phyloP scores from a whole-genome alignment of 345 rosid genomes.

The Eucalyptus cladocalyx region DNA sequence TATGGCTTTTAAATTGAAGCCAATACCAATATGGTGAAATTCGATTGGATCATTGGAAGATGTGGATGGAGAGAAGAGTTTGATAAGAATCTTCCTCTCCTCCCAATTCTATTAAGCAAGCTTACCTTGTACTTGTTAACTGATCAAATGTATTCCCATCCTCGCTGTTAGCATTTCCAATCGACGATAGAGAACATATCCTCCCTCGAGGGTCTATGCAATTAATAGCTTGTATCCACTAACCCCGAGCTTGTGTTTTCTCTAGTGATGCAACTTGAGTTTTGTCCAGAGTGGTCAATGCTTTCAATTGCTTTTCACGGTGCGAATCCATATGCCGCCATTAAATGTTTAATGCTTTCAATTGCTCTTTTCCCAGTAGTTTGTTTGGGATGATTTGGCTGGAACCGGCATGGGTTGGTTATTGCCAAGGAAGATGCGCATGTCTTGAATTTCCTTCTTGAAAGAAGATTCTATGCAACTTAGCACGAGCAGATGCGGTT shows the following conservation, averaged over 20 bases:
- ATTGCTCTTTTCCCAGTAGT: not conserved
- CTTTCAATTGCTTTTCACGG: not conserved
- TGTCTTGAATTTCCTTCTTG: not conserved
- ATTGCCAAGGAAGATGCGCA: not conserved
- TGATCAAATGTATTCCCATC: not conserved
- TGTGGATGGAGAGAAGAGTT: not conserved
- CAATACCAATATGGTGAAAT: not conserved
- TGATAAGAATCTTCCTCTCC: not conserved
- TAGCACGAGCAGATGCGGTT: not conserved
- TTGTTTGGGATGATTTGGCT: not conserved
- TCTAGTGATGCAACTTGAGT: not conserved
- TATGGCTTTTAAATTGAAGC: not conserved
- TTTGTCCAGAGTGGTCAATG: not conserved
- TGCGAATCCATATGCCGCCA: not conserved
- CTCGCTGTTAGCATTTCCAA: not conserved
- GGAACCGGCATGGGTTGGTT: not conserved
- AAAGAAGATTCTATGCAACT: not conserved
- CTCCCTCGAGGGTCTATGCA: not conserved
- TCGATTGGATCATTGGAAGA: not conserved
- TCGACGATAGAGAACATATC: not conserved
- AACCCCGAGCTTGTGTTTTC: too few species aligned
- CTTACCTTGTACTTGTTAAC: not conserved
- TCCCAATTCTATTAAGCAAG: not conserved
- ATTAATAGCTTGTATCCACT: not conserved
- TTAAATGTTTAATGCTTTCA: not conserved